Conservation (phyloP, 495 filamentous ascomycete species). For the Hyphodiscus hymeniophilus region DNA sequence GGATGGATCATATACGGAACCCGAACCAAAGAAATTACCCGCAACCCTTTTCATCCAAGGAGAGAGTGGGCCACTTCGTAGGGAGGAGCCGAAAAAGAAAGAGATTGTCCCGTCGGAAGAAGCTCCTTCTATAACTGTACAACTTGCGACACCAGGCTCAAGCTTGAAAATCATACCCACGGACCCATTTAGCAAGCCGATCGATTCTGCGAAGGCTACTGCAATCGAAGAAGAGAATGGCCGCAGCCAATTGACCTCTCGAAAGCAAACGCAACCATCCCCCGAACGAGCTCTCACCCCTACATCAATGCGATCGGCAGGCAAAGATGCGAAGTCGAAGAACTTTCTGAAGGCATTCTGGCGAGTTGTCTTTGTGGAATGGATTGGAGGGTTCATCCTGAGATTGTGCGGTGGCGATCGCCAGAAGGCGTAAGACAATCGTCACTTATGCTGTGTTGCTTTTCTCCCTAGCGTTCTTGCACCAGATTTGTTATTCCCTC, state of each 20-base stretch:
- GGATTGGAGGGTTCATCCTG: constrained; percentile 21
- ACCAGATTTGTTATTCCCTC: too few relatives aligned
- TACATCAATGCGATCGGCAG: constrained; percentile 14
- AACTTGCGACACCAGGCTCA: constrained; percentile 10
- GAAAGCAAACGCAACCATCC: constrained; percentile 7
- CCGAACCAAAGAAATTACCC: not conserved
- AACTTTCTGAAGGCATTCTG: constrained; percentile 22
- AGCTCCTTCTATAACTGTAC: constrained; percentile 5
- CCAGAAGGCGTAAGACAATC: constrained; percentile 16
- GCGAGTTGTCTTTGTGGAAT: constrained; percentile 21
- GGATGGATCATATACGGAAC: too few relatives aligned
- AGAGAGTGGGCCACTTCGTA: not conserved
- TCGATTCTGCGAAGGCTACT: constrained; percentile 6
- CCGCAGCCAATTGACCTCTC: not conserved
- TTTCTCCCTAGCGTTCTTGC: too few relatives aligned
- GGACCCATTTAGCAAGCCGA: not conserved
- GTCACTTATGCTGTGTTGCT: constrained; percentile 6
- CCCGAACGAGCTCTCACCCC: constrained; percentile 19
- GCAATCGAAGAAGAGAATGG: constrained; percentile 6
- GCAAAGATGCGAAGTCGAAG: constrained; percentile 11
- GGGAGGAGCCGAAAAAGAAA: not conserved
- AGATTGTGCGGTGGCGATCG: constrained; percentile 16
- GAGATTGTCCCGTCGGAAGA: not conserved
- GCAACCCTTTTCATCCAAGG: not conserved
- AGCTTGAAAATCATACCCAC: not conserved